phyloP scores from a whole-genome alignment of 2,329 filamentous ascomycete genomes.

The Aspergillus candidus region DNA sequence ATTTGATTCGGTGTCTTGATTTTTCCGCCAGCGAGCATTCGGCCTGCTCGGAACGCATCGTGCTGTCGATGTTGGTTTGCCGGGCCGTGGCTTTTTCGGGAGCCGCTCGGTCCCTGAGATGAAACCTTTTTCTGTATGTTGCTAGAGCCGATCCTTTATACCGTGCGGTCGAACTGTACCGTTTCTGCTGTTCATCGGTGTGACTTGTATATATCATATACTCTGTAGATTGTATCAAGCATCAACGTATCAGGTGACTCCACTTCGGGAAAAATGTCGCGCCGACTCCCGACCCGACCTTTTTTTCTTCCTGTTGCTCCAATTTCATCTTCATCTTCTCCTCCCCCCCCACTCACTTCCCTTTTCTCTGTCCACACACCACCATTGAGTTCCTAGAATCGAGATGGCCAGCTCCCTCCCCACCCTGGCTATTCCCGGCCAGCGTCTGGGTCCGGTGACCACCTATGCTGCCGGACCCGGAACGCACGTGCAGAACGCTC shows the following conservation, averaged over 20 bases:
- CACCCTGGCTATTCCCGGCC: conserved; percentile 70
- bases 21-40: conserved; percentile 29
- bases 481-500: conserved; percentile 70
- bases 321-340: background rate
- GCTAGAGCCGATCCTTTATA: no score
- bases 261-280: conserved; percentile 2
- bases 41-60: conserved; percentile 21
- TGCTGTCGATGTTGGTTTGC: no score
- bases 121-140: no score
- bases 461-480: conserved; percentile 71
- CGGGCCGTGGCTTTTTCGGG: no score
- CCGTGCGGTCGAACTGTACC: no score
- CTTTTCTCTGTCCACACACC: background rate
- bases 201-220: no score
- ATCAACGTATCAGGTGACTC: background rate
- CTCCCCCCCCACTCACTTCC: background rate
- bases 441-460: conserved; percentile 62
- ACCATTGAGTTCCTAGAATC: background rate
- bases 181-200: no score
- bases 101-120: no score
- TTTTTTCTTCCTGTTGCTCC: background rate
- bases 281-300: background rate
- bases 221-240: no score
- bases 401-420: conserved; percentile 31
- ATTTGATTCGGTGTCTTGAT: conserved; percentile 24